A percentile compares a stretch with the other conserved stretches of the same genome.
Evolutionary conservation across 1,139 yeast genomes (phyloP).

Genomic region (Hyphopichia wangnamkhiaoensis): DNA sequence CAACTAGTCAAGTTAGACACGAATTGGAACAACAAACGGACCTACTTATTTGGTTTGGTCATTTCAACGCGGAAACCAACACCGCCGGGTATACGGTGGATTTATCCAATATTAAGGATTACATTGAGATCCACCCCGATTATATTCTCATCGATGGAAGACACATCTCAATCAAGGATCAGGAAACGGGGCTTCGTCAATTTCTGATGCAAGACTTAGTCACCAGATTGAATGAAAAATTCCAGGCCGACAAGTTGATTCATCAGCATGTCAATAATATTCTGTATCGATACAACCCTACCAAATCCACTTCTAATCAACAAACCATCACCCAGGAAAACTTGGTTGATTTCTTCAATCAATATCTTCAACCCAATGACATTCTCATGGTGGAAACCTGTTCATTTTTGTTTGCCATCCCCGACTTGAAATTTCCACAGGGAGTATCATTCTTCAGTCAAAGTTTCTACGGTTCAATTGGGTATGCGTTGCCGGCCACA

Average conservation of each 20-base stretch:
- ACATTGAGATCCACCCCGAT: conserved; percentile 36
- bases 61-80: conserved; percentile 54
- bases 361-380: conserved; percentile 57
- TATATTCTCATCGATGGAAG: conserved; percentile 30
- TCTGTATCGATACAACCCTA: conserved; percentile 8
- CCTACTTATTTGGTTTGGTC: conserved; percentile 53
- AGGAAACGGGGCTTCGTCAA: conserved; percentile 16
- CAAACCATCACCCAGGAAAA: conserved; percentile 22
- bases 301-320: conserved; percentile 5
- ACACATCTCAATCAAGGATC: conserved; percentile 20
- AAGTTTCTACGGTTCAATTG: conserved; percentile 78
- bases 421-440: conserved; percentile 60
- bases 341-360: conserved; percentile 32
- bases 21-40: conserved; percentile 43
- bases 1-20: conserved; percentile 19
- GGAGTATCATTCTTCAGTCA: conserved; percentile 59
- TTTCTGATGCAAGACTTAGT: conserved; percentile 25
- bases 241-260: conserved; percentile 13
- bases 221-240: conserved; percentile 11
- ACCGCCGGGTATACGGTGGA: conserved; percentile 42
- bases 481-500: conserved; percentile 83
- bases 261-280: conserved; percentile 13
- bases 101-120: conserved; percentile 21
- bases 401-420: conserved; percentile 69
- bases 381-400: conserved; percentile 75